A percentile compares a stretch with the other conserved stretches of the same genome.
phyloP scores from a whole-genome alignment of 768 basidiomycete genomes.

The Dentipellis sp. region DNA sequence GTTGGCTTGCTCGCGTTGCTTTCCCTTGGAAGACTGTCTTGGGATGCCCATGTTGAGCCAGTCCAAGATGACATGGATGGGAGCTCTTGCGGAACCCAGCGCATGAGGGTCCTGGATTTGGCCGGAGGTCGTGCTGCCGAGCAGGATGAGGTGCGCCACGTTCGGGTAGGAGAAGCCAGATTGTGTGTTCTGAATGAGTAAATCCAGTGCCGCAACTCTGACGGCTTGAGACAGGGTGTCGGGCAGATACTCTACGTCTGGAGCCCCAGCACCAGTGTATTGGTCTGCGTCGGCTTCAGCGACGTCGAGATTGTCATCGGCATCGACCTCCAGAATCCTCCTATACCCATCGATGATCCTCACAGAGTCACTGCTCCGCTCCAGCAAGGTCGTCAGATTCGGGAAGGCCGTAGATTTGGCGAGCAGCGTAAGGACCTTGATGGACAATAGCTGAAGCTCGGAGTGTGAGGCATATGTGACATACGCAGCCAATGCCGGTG shows the following conservation, averaged over 20 bases:
- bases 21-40: conserved; percentile 35
- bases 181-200: conserved; percentile 74
- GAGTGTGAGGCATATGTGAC: conserved; percentile 62
- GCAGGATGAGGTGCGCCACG: conserved; percentile 79
- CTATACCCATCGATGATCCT: conserved; percentile 77
- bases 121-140: conserved; percentile 51
- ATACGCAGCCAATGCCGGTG: conserved; percentile 78
- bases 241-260: conserved; percentile 37
- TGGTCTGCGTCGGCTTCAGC: conserved; percentile 55
- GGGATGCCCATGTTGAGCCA: conserved; percentile 69
- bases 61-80: conserved; percentile 74
- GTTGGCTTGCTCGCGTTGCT: conserved; percentile 27
- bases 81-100: conserved; percentile 57
- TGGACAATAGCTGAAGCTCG: conserved; percentile 65
- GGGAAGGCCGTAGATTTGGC: conserved; percentile 60
- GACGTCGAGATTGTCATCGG: conserved; percentile 47
- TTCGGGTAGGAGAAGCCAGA: conserved; percentile 61
- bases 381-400: conserved; percentile 68
- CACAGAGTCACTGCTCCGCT: conserved; percentile 77
- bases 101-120: conserved; percentile 75
- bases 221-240: conserved; percentile 58
- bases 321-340: conserved; percentile 52
- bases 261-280: conserved; percentile 66
- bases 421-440: conserved; percentile 67
- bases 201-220: conserved; percentile 66